Evolutionary conservation across 1,284 basidiomycete species (phyloP), one percentile per base, ranked within the genome.

Genomic region (Volvariella volvacea): DNA sequence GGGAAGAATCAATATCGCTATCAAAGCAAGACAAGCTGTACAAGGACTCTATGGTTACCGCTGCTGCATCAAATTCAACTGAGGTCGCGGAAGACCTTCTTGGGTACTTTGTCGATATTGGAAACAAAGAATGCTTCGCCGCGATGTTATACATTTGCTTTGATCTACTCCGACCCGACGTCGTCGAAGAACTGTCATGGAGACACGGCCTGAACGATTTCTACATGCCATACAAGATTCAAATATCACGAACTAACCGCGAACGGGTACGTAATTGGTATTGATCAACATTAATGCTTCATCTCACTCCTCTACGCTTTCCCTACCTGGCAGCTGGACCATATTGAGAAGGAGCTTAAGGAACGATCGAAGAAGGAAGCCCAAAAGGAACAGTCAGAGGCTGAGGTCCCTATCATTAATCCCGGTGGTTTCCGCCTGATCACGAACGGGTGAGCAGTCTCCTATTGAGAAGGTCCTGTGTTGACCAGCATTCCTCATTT

Each of bases 41-140:
- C 80, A 89, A 90, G 60, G 96, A 99, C 61, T 89, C 94, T 3
- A 93, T 99, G 69, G 66, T 93, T 59, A 98, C 95, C 0, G 92
- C 94, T 1, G 85, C 94, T 0, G 72, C 77, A n/a, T 94, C 91
- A 4, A 72, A 61, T 31, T 81, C 78, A 20, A 82, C 77, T 4
- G 88, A 93, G 45, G 88, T 98, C 28, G 89, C 92, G 2, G 94
- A 99, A 64, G 96, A 98, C 48, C 73, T 99, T 14, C 72, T 97
- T 16, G 83, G 83, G 7, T 99, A 94, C 70, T 94, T 93, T 60
- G 92, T 97, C 52, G 88, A 92, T 62, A 96, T 99, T 51, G 96
- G 96, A 32, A 96, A 95, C 76, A 95, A 93, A 70, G 96, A 99
- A 64, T 95, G 92, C 65, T 98, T 96, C 64, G 86, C 92, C 0